Base-by-base conservation (phyloP, 768 basidiomycete species). In the Amanita jacksonii region DNA sequence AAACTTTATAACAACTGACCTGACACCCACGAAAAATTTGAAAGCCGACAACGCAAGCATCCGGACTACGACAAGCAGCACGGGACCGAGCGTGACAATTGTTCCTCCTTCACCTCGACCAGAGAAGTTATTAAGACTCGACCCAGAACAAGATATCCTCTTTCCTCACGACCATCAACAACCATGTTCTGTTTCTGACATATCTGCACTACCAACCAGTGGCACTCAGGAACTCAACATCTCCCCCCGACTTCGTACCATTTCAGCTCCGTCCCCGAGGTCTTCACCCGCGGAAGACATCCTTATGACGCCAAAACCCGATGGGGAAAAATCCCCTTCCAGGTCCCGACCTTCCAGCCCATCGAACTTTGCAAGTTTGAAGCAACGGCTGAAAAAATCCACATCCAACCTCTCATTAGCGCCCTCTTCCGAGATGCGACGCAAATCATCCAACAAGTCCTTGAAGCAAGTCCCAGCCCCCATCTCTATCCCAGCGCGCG, bases 371-470 rank as follows among this genome's bases (percentile, higher is more conserved):
- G 35, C 43, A 13, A 40, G n/a, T 18, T 20, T 40, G 25, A 41
- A 41, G 13, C 32, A 41, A 12, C 40, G 32, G 25, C 32, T 41
- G 8, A 22, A 45, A 28, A 40, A 47, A 41, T 41, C 38, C 25
- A 16, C 46, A 0, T 43, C 45, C 25, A 43, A 47, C 24, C 27
- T 48, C 20, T 42, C 44, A n/a, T 46, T 48, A 13, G 27, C 38
- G 16, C 44, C 48, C 16, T 20, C 34, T 35, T 42, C 45, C 16
- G 46, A 48, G 20, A 38, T 53, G 32, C 51, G 51, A 31, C 49
- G 45, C 23, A 49, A 56, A 24, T 37, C 41, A 30, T 56, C 54
- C 8, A 48, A 50, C 43, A 56, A 47, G 35, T 52, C 53, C 2
- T 31, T 56, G 18, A 53, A 49, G 13, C 25, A 41, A n/a, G 30